A percentile compares a stretch with the other conserved stretches of the same genome.
phyloP scores from a whole-genome alignment of 805 yeast species.

The Candida sithepensis region DNA sequence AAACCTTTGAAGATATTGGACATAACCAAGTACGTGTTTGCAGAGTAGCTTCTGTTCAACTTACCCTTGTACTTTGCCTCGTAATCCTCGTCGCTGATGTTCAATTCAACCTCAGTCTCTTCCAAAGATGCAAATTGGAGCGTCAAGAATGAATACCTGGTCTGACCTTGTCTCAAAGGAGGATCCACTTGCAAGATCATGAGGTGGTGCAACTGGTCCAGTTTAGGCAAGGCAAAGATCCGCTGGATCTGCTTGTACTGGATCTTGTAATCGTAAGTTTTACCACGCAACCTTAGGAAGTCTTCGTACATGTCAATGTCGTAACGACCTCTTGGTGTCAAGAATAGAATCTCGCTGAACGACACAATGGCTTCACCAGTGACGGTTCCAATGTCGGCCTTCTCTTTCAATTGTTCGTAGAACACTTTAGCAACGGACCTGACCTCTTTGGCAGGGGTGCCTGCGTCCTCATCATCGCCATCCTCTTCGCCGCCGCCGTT shows the following conservation, averaged over 20 bases:
- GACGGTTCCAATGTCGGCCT: constrained; percentile 90
- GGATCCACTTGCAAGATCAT: constrained; percentile 92
- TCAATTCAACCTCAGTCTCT: constrained; percentile 85
- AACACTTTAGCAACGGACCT: constrained; percentile 78
- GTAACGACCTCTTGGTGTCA: constrained; percentile 98
- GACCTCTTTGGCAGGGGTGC: constrained; percentile 12
- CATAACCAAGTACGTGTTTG: constrained; percentile 81
- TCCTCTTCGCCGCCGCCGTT: constrained; percentile 28
- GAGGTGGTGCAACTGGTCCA: constrained; percentile 88
- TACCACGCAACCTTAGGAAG: constrained; percentile 89
- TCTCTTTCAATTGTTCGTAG: constrained; percentile 87
- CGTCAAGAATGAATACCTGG: constrained; percentile 89
- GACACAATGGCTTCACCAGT: constrained; percentile 95
- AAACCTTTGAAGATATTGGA: constrained; percentile 87
- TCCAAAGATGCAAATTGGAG: constrained; percentile 88
- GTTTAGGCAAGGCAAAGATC: constrained; percentile 87
- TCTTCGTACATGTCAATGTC: constrained; percentile 91
- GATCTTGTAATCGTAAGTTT: constrained; percentile 94
- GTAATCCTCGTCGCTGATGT: constrained; percentile 78
- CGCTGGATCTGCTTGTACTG: constrained; percentile 88
- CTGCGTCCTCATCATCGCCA: constrained; percentile 36
- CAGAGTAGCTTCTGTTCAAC: constrained; percentile 65
- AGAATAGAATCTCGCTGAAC: constrained; percentile 83
- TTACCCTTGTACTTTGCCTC: constrained; percentile 71
- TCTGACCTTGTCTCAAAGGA: constrained; percentile 97